A percentile compares a stretch with the other conserved stretches of the same genome.
Evolutionary conservation across 2,329 filamentous ascomycete species (phyloP).

Genomic region (Beauveria asiatica): DNA sequence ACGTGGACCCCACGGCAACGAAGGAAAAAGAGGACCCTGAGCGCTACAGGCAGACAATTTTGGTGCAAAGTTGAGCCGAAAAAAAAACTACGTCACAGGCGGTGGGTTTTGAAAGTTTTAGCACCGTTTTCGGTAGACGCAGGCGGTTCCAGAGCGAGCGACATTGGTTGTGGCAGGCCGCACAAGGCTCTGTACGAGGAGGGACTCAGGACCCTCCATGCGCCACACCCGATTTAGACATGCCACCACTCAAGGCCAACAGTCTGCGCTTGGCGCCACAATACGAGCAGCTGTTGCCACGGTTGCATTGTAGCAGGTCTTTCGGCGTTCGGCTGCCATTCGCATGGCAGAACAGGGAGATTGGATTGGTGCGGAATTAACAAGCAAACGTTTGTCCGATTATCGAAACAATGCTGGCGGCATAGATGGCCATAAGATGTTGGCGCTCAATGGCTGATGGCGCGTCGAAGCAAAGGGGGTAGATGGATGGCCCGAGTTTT

Average conservation of each 20-base stretch:
- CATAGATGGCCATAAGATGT: no score
- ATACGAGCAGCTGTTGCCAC: background rate
- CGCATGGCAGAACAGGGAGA: background rate
- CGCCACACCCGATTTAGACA: background rate
- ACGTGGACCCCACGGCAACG: constrained; percentile 1
- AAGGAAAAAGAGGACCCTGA: background rate
- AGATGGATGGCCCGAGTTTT: no score
- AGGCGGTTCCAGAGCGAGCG: background rate
- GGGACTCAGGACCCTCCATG: background rate
- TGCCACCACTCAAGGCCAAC: background rate
- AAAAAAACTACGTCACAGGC: background rate
- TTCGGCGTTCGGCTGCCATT: background rate
- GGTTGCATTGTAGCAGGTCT: background rate
- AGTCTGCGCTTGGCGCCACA: background rate
- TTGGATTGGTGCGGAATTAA: background rate
- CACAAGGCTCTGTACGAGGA: background rate
- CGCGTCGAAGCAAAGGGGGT: no score
- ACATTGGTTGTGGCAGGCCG: background rate
- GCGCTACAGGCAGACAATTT: background rate
- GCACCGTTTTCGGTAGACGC: background rate
- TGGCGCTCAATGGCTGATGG: no score
- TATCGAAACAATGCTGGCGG: no score
- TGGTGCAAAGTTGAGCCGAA: background rate
- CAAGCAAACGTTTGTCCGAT: no score
- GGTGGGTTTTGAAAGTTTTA: background rate